Evolutionary conservation across 2,329 filamentous ascomycete genomes (phyloP).

Genomic region (Apiospora malaysiana): DNA sequence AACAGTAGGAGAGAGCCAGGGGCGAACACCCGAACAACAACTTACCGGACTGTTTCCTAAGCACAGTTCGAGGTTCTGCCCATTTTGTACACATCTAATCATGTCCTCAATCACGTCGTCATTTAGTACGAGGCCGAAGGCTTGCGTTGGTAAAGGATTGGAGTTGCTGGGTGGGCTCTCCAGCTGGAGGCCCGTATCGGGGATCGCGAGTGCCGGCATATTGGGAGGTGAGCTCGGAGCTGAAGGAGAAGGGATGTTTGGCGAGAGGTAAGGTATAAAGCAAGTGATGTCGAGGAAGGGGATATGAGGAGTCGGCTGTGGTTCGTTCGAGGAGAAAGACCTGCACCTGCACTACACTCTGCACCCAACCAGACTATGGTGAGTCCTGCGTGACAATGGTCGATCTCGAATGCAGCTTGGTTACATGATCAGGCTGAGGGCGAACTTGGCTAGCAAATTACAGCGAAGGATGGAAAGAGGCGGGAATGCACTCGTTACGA

Average conservation of each 20-base stretch:
- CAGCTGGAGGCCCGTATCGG: conserved; percentile 63
- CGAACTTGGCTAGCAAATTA: conserved; percentile 22
- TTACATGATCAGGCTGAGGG: conserved; percentile 36
- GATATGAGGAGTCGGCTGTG: conserved; percentile 23
- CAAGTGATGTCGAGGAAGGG: conserved; percentile 20
- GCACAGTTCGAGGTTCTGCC: conserved; percentile 61
- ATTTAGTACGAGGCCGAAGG: conserved; percentile 63
- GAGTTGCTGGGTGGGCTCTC: conserved; percentile 54
- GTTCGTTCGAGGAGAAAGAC: conserved; percentile 29
- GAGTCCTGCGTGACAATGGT: conserved; percentile 41
- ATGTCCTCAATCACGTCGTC: conserved; percentile 66
- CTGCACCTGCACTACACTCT: conserved; percentile 34
- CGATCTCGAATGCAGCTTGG: conserved; percentile 39
- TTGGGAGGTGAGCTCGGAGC: conserved; percentile 31
- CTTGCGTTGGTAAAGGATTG: conserved; percentile 56
- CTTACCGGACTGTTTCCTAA: conserved; percentile 66
- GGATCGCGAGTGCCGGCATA: conserved; percentile 62
- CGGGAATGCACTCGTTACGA: conserved; percentile 18
- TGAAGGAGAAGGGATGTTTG: conserved; percentile 16
- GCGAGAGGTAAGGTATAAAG: not conserved
- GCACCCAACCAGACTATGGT: conserved; percentile 41
- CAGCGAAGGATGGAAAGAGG: not conserved
- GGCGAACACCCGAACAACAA: conserved; percentile 28
- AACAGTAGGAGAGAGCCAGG: conserved; percentile 4
- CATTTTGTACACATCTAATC: conserved; percentile 64